Evolutionary conservation across 352 stramenopile species (phyloP).

Genomic region (Globisporangium abappressorium): DNA sequence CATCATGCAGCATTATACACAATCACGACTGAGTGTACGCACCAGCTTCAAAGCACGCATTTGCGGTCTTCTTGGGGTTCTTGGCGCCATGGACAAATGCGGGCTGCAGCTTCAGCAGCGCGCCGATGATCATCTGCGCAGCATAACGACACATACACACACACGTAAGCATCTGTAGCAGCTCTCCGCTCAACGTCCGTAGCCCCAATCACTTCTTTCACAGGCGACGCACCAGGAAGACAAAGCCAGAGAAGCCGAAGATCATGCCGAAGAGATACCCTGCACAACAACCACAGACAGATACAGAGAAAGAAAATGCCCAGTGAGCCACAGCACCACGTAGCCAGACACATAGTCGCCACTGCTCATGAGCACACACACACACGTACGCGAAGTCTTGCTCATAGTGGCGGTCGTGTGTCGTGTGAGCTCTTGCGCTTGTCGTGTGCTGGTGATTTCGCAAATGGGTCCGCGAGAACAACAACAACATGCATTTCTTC

Average conservation of each 20-base stretch:
- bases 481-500: neutral
- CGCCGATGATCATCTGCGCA: conserved; percentile 59
- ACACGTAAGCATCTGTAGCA: neutral
- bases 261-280: conserved; percentile 76
- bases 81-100: conserved; percentile 72
- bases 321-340: neutral
- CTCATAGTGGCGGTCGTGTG: conserved; percentile 10
- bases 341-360: neutral
- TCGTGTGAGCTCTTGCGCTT: neutral
- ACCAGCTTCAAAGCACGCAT: conserved; percentile 79
- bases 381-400: conserved; percentile 20
- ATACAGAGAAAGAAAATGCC: neutral
- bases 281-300: conserved; percentile 18
- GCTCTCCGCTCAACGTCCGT: neutral
- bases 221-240: conserved; percentile 60
- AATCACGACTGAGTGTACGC: conserved; percentile 9
- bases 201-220: neutral
- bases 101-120: conserved; percentile 71
- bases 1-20: neutral
- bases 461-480: conserved; percentile 3
- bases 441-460: conserved; percentile 5
- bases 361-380: neutral
- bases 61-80: conserved; percentile 65
- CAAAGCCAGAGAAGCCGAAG: conserved; percentile 72
- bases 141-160: conserved; percentile 11